Evolutionary conservation across 371 early-diverging fungal genomes (phyloP), one percentile per base, ranked within the genome.

Genomic region (Lichtheimia corymbifera): DNA sequence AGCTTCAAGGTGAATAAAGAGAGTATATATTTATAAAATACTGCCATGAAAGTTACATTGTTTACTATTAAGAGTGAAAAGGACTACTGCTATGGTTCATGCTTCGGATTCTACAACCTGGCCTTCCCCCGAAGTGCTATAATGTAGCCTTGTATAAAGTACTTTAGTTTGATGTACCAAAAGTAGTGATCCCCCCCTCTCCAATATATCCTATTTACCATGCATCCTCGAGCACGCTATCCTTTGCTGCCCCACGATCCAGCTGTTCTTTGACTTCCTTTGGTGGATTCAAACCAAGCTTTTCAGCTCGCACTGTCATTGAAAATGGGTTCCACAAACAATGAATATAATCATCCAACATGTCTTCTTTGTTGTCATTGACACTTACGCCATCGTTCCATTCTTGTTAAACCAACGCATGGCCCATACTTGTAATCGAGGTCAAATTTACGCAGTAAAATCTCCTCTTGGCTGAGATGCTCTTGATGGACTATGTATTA

Each of bases 401-500:
- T 41, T 7, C 80, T 68, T n/a, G 80, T 70, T 20, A 80, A 20
- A 0, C 73, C 77, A 15, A 70, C 68, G 53, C 77, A 80, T 5
- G 80, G 77, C 3, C 80, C 80, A 58, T 68, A 80, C 41, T 66
- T 63, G 44, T 66, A 70, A 14, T 75, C 53, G 22, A 80, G 59
- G 58, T 80, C 80, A 52, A 80, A 80, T 50, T 73, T 65, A 2
- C 80, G 80, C 56, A 80, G 68, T 17, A 59, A 7, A 27, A 73
- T 80, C 20, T 80, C 80, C 2, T n/a, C 45, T 13, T 66, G 68
- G 9, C 66, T 58, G 22, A 75, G 40, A 44, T 71, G 67, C 7
- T 69, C 66, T 55, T 73, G 77, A 35, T 77, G 80, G 54, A 77
- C 80, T n/a, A n/a, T n/a, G n/a, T n/a, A n/a, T n/a, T n/a, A n/a